A percentile compares a stretch with the other conserved stretches of the same genome.
Evolutionary conservation across 1,139 yeast species (phyloP).

Genomic region (Maudiozyma humilis): DNA sequence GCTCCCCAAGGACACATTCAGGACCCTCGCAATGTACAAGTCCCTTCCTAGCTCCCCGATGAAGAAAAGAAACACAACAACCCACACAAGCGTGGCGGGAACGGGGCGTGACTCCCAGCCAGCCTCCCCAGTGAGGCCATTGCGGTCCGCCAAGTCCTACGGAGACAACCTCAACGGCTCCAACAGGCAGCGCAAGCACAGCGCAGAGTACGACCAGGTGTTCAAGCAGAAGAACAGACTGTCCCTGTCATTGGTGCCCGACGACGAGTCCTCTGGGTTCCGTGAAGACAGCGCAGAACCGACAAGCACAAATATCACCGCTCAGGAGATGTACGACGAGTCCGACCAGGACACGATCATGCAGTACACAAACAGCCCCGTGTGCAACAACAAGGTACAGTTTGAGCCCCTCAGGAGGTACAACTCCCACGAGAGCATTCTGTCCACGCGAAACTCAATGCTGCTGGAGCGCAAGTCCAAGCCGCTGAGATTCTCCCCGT

Average conservation of each 20-base stretch:
- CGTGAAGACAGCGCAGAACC: neutral
- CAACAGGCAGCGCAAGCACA: slow-evolving; percentile 8
- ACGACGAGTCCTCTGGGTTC: too few species aligned
- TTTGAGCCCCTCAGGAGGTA: slow-evolving; percentile 27
- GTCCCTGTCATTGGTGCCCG: slow-evolving; percentile 27
- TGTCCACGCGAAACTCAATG: slow-evolving; percentile 17
- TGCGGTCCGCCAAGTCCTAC: slow-evolving; percentile 25
- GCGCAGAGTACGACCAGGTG: slow-evolving; percentile 5
- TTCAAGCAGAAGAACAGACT: slow-evolving; percentile 29
- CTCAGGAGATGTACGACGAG: slow-evolving; percentile 5
- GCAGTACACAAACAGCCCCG: slow-evolving; percentile 1
- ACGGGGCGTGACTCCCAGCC: neutral
- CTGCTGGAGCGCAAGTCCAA: slow-evolving; percentile 2
- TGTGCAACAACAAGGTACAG: slow-evolving; percentile 7
- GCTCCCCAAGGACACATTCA: neutral
- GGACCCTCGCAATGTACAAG: slow-evolving; percentile 9
- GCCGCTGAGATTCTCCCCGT: slow-evolving; percentile 7
- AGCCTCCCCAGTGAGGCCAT: slow-evolving; percentile 7
- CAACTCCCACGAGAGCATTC: slow-evolving; percentile 35
- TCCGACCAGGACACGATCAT: slow-evolving; percentile 29
- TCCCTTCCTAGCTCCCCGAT: slow-evolving; percentile 20
- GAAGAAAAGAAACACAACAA: neutral
- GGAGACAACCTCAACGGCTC: slow-evolving; percentile 21
- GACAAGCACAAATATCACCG: neutral
- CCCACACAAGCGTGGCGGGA: neutral